phyloP scores from a whole-genome alignment of 2,329 filamentous ascomycete genomes.

The Alternaria infectoria region DNA sequence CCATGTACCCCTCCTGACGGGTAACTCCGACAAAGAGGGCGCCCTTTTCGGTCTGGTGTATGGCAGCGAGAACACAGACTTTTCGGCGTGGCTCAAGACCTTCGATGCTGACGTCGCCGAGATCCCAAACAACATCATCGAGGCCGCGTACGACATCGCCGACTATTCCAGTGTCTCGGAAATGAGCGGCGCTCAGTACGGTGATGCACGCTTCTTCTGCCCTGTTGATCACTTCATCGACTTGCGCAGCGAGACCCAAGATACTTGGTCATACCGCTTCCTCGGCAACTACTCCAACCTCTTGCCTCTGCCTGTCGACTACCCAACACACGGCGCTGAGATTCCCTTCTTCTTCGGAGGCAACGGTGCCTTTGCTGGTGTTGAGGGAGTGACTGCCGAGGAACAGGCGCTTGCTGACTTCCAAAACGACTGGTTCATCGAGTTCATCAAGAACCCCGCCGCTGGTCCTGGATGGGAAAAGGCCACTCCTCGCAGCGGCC shows the following conservation, averaged over 20 bases:
- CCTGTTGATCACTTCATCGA: slow-evolving; percentile 45
- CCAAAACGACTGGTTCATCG: slow-evolving; percentile 53
- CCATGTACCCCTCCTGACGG: slow-evolving; percentile 33
- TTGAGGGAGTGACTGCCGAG: slow-evolving; percentile 45
- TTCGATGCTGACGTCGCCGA: slow-evolving; percentile 52
- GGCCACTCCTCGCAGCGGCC: slow-evolving; percentile 36
- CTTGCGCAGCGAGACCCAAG: slow-evolving; percentile 46
- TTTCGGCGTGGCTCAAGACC: slow-evolving; percentile 53
- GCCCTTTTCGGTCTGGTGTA: slow-evolving; percentile 35
- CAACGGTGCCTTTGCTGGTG: slow-evolving; percentile 50
- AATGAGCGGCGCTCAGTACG: slow-evolving; percentile 52
- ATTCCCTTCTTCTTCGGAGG: slow-evolving; percentile 57
- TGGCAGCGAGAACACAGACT: slow-evolving; percentile 38
- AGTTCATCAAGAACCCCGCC: slow-evolving; percentile 54
- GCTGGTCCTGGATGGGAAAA: slow-evolving; percentile 53
- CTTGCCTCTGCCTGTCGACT: slow-evolving; percentile 33
- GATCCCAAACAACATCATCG: slow-evolving; percentile 44
- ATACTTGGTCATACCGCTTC: slow-evolving; percentile 55
- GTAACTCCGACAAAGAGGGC: slow-evolving; percentile 36
- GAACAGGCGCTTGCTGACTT: slow-evolving; percentile 53
- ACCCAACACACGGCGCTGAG: slow-evolving; percentile 51
- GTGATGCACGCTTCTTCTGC: slow-evolving; percentile 57
- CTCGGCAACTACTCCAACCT: slow-evolving; percentile 50
- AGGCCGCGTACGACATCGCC: slow-evolving; percentile 44
- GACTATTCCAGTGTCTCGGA: slow-evolving; percentile 49